Base-by-base conservation (phyloP, 1,139 yeast species). In the Pichia sp. region DNA sequence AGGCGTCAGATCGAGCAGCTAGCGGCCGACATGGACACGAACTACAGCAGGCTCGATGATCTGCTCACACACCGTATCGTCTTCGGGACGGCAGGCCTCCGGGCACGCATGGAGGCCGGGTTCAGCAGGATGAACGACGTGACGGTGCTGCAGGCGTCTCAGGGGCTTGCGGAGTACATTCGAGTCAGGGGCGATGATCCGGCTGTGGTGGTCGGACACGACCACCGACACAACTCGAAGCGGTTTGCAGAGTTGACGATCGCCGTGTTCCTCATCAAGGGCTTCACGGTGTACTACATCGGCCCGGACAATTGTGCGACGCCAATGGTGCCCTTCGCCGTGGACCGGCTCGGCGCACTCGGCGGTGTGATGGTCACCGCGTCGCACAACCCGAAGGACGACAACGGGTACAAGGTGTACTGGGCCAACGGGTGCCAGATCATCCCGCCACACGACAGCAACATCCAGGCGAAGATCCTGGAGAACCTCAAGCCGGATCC, bases 311-410 rank as follows among this genome's bases (percentile, higher is more conserved):
- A 66, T 54, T 91, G 86, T 8, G 96, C 91, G 61, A 93, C 99
- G 0, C 99, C 99, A 0, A 70, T 90, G 68, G 98, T 93, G 1
- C 98, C 99, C 1, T 92, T 87, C 71, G 83, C 88, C 0, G 85
- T 93, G 33, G 89, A 87, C 61, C 66, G 74, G 43, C 76, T 73
- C 56, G 63, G 72, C 0, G 91, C 96, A 0, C 74, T 84, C 0
- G 90, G 85, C 51, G 99, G 98, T 40, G 87, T 93, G 1, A 93
- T 93, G 98, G 83, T 93, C 49, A 93, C 99, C 0, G 98, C 99
- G 0, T 88, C 96, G 53, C 99, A 93, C 70, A 93, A 93, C 66
- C 98, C 98, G 0, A 95, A 93, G 14, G 75, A 77, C 60, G 98
- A 92, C 67, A 93, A 93, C 66, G 99, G 99, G 0, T 93, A 90